Evolutionary conservation across 2,329 filamentous ascomycete species (phyloP).

Genomic region (Botrytis hyacinthi): DNA sequence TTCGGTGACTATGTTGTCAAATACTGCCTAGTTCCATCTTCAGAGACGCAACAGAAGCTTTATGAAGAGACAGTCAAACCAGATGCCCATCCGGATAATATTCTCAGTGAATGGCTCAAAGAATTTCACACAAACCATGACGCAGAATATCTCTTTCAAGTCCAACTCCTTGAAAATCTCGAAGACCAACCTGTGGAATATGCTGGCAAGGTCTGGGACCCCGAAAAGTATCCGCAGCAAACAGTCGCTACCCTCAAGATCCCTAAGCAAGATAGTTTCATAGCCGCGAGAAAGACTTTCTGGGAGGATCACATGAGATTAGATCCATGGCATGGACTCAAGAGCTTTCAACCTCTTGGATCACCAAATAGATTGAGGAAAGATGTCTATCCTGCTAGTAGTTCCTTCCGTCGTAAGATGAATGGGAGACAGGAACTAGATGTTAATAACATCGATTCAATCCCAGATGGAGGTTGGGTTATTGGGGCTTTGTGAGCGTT

Average conservation of each 20-base stretch:
- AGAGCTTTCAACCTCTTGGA: conserved; percentile 43
- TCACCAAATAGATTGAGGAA: conserved; percentile 42
- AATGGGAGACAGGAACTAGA: conserved; percentile 42
- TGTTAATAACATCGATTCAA: conserved; percentile 42
- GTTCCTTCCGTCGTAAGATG: conserved; percentile 40
- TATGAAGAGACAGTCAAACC: conserved; percentile 42
- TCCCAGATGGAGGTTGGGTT: conserved; percentile 34
- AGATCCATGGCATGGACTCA: conserved; percentile 45
- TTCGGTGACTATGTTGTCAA: conserved; percentile 49
- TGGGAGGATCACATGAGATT: conserved; percentile 47
- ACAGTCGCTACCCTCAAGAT: conserved; percentile 44
- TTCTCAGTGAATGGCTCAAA: conserved; percentile 43
- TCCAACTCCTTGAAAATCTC: conserved; percentile 48
- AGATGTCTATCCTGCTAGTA: conserved; percentile 43
- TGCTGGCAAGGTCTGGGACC: conserved; percentile 46
- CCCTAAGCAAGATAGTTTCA: conserved; percentile 45
- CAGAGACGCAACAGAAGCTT: conserved; percentile 43
- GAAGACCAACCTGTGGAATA: conserved; percentile 48
- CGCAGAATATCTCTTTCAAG: conserved; percentile 46
- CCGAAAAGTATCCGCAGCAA: conserved; percentile 48
- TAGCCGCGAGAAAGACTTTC: conserved; percentile 42
- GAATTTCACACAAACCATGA: conserved; percentile 43
- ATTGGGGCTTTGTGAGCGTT: not conserved
- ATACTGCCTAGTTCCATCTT: conserved; percentile 46
- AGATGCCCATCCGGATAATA: conserved; percentile 38